Base-by-base conservation (phyloP, 805 yeast genomes). In the Hanseniaspora occidentalis region DNA sequence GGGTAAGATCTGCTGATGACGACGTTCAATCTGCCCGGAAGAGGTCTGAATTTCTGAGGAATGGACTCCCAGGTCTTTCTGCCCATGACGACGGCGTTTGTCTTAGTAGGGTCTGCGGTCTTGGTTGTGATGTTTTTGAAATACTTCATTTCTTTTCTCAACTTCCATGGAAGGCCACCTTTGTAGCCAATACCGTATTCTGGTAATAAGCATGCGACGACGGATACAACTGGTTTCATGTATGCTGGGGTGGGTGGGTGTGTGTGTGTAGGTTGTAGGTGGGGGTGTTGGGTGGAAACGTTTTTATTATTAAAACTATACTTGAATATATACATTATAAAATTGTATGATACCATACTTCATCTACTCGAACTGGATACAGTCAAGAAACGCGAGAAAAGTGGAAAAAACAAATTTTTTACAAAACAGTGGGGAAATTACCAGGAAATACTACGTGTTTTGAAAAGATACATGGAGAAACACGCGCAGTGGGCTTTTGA, bases 61-160 rank as follows among this genome's bases (percentile, higher is more conserved):
- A 92, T 88, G 6, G 95, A 83, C 24, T 86, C 92, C 95, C 96
- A 92, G 2, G 97, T 89, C 54, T 78, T 82, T 44, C 96, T 70
- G 11, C 98, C 98, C 98, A 92, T 92, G 3, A 92, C 69, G 11
- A 92, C 97, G 0, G 84, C 94, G 54, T 85, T 84, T 31, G 47
- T 52, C 45, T 60, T 62, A 1, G 43, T 43, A n/a, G 61, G 56
- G 21, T 67, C 58, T 7, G 47, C 49, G 0, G 61, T 58, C 7
- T 50, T 48, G 2, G 77, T 60, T 0, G 98, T 92, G 13, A 84
- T 79, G 43, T 75, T 73, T 45, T 73, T 71, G 65, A 92, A 92
- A 55, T 77, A 92, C 54, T 76, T 75, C 81, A 92, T 84, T 57
- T 92, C 98, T 39, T 78, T 69, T 41, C 75, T 69, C 22, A 92